Base-by-base conservation (phyloP, 2,329 filamentous ascomycete genomes). In the Harringtonia aguacate region DNA sequence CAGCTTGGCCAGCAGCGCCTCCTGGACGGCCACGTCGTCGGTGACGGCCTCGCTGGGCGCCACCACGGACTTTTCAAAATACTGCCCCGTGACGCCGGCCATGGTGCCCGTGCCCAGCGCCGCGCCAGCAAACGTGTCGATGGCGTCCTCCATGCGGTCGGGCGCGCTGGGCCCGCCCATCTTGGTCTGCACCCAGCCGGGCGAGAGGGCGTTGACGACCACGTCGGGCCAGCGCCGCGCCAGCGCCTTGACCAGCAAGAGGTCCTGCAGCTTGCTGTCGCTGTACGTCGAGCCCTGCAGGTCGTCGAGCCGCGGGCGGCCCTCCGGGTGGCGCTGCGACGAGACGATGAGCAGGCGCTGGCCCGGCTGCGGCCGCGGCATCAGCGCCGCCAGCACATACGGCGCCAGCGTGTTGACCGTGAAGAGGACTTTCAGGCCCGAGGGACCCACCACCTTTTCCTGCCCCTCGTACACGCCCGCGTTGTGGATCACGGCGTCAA, bases 401-500 rank as follows among this genome's bases (percentile, higher is more conserved):
- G 75, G 75, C 15, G 75, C 73, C 1, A 79, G 52, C 0, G 66
- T 73, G 51, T 79, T 79, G 37, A 77, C 72, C 1, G 71, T 65
- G 39, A 76, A 72, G 1, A 75, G 61, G 2, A 63, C 61, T 0
- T 72, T 67, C 20, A 75, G 48, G 3, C 55, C 56, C n/a, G 55
- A 55, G 27, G 67, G 42, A 53, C 58, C 47, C 58, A 64, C 35
- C 20, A 53, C 41, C 13, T 42, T 36, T 22, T 51, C 48, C 55
- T 62, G 50, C 15, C 67, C 66, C 27, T 56, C 57, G 44, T 67
- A 69, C 21, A 75, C 50, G 3, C 73, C 75, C 0, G 75, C 75
- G 48, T 79, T 79, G 61, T 79, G 75, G 17, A 79, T 63, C 14
- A 79, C 61, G 21, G 65, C 63, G 53, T 79, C 76, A 53, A 73